Conservation (phyloP, 371 early-diverging fungal genomes). For the Mortierella sp. region DNA sequence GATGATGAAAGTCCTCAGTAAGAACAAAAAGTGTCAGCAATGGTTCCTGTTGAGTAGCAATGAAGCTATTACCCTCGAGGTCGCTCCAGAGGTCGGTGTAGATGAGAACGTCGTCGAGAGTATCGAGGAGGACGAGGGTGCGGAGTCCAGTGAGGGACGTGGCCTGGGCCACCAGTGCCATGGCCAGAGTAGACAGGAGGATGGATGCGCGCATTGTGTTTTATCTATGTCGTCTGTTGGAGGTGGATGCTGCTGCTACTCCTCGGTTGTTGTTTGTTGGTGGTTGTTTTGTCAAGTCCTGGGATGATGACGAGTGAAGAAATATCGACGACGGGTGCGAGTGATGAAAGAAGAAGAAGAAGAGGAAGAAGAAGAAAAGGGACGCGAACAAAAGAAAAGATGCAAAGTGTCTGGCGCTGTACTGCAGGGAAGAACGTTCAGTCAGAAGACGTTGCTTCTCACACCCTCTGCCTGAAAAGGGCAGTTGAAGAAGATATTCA, state of each 20-base stretch:
- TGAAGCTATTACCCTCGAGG: slow-evolving; percentile 66
- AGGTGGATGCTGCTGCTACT: neutral
- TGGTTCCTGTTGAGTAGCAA: neutral
- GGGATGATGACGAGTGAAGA: neutral
- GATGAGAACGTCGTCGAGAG: slow-evolving; percentile 61
- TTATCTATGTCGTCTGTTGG: slow-evolving; percentile 1
- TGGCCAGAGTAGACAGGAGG: slow-evolving; percentile 47
- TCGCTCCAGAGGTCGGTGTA: slow-evolving; percentile 76
- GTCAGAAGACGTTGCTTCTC: neutral
- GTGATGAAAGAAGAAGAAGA: neutral
- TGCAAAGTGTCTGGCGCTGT: neutral
- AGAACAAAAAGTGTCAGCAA: slow-evolving; percentile 1
- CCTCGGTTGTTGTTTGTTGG: slow-evolving; percentile 1
- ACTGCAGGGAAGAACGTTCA: neutral
- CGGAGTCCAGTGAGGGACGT: slow-evolving; percentile 69
- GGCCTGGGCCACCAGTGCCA: slow-evolving; percentile 53
- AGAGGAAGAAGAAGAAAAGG: neutral
- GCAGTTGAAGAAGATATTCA: neutral
- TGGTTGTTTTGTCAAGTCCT: neutral
- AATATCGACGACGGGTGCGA: neutral
- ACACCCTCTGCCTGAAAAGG: no score
- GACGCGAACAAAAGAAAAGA: neutral
- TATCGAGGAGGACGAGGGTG: slow-evolving; percentile 83
- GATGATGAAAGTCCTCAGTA: slow-evolving; percentile 9
- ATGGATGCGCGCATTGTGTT: slow-evolving; percentile 38